phyloP scores from a whole-genome alignment of 208 protist genomes.

The Trypanosoma conorhini region DNA sequence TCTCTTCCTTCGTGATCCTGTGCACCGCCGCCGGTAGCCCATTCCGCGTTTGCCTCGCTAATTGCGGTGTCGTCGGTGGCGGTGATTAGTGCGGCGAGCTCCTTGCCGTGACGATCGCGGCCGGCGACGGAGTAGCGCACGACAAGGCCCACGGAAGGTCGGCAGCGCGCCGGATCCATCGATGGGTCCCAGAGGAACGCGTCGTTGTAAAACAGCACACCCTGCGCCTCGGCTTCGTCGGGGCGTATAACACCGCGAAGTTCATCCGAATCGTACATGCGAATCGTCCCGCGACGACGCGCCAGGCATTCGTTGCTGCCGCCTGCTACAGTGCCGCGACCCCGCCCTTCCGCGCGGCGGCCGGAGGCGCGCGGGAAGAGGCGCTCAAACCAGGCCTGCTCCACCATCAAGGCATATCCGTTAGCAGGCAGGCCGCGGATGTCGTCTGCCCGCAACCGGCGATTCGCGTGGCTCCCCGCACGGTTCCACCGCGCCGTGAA shows the following conservation, averaged over 20 bases:
- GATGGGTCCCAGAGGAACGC: constrained; percentile 58
- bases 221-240: constrained; percentile 34
- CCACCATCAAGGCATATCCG: constrained; percentile 48
- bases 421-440: constrained; percentile 46
- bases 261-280: constrained; percentile 65
- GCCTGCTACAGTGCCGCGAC: neutral
- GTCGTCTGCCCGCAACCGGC: constrained; percentile 68
- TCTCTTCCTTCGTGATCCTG: constrained; percentile 17
- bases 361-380: constrained; percentile 45
- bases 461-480: constrained; percentile 31
- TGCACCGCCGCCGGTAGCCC: constrained; percentile 23
- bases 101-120: constrained; percentile 48
- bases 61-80: constrained; percentile 48
- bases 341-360: constrained; percentile 2
- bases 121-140: constrained; percentile 63
- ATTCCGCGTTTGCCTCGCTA: constrained; percentile 42
- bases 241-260: constrained; percentile 68
- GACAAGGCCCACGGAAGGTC: constrained; percentile 34
- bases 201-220: constrained; percentile 58
- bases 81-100: constrained; percentile 76
- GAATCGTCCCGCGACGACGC: constrained; percentile 62
- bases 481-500: constrained; percentile 68
- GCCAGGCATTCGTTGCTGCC: constrained; percentile 22
- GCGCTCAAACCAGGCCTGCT: constrained; percentile 73
- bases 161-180: constrained; percentile 21